Percentiles rank a stretch among this genome's conserved stretches.
phyloP scores from a whole-genome alignment of 371 early-diverging fungal species.

The Entomophthora muscae region DNA sequence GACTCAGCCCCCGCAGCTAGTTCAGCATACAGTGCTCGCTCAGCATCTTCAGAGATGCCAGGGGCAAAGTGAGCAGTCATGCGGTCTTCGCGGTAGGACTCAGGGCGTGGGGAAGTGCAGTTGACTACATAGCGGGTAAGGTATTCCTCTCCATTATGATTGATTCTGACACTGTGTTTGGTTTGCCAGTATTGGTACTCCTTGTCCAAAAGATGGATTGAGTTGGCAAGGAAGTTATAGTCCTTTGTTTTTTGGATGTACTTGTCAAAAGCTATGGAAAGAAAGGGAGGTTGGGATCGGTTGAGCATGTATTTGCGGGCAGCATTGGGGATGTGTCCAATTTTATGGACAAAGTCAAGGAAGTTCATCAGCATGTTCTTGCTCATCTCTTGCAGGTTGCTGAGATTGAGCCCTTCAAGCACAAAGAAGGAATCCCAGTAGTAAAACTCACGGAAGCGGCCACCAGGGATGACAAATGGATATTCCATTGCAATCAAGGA shows the following conservation, averaged over 20 bases:
- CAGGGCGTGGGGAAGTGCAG: constrained; percentile 47
- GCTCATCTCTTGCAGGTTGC: constrained; percentile 35
- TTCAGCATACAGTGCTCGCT: constrained; percentile 31
- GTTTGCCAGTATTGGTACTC: constrained; percentile 51
- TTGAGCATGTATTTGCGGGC: constrained; percentile 52
- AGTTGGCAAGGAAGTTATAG: constrained; percentile 20
- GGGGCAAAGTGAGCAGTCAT: constrained; percentile 20
- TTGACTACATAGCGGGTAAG: constrained; percentile 37
- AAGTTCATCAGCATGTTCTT: constrained; percentile 48
- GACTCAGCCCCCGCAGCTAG: constrained; percentile 71
- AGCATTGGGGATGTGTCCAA: not conserved
- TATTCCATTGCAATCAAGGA: constrained; percentile 31
- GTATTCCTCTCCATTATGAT: not conserved
- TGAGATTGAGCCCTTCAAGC: constrained; percentile 51
- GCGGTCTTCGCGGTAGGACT: constrained; percentile 56
- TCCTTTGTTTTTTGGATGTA: constrained; percentile 38
- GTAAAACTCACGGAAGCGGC: constrained; percentile 75
- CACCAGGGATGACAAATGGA: constrained; percentile 78
- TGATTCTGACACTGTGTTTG: constrained; percentile 25
- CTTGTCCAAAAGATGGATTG: constrained; percentile 32
- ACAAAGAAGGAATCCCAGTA: constrained; percentile 87
- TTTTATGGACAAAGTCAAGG: constrained; percentile 13
- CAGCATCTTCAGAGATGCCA: constrained; percentile 14
- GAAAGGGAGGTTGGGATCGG: constrained; percentile 77
- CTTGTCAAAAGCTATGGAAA: constrained; percentile 41